Conservation (phyloP, 345 rosid genomes). For the Litchi chinensis region DNA sequence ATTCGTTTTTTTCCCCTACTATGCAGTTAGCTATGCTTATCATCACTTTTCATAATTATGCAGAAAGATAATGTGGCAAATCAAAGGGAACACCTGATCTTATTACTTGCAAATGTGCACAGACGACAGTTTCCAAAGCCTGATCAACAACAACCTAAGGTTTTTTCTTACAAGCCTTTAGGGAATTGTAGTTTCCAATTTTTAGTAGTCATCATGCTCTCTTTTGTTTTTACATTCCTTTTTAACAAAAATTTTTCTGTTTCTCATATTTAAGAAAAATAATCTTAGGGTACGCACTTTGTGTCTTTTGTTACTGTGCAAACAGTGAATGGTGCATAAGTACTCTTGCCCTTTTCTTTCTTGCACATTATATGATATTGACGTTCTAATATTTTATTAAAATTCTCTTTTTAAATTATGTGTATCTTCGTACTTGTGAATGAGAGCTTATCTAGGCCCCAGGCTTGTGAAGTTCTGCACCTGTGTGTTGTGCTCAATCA, state of each 20-base stretch:
- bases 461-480: not conserved
- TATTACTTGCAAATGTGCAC: conserved; percentile 96
- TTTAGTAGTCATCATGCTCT: not conserved
- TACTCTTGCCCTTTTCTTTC: not conserved
- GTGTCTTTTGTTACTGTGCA: not conserved
- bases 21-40: conserved; percentile 9
- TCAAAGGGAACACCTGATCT: conserved; percentile 97
- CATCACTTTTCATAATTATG: conserved; percentile 20
- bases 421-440: not conserved
- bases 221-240: not conserved
- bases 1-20: not conserved
- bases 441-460: not conserved
- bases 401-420: not conserved
- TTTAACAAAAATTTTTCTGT: not conserved
- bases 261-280: not conserved
- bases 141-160: conserved; percentile 98
- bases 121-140: conserved; percentile 95
- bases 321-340: not conserved
- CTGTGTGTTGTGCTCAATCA: not conserved
- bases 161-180: conserved; percentile 32
- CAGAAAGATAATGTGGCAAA: conserved; percentile 98
- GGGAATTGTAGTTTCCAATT: not conserved
- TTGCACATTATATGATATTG: not conserved
- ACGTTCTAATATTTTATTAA: not conserved
- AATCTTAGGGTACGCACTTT: no score